Conservation (phyloP, 2,329 filamentous ascomycete species). For the Microascus cirrosus region DNA sequence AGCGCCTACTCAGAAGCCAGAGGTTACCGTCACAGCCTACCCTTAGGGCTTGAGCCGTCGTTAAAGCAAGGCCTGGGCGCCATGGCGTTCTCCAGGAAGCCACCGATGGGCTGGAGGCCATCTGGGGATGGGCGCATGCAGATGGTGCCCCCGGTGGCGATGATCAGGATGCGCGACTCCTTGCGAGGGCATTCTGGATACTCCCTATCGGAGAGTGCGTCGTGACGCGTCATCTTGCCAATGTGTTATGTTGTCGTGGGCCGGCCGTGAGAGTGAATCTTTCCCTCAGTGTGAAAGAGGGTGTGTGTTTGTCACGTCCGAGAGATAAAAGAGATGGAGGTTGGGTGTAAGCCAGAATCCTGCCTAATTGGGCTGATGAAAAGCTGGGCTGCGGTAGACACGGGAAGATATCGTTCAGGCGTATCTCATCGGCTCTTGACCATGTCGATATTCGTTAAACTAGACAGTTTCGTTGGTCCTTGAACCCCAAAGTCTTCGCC, state of each 20-base stretch:
- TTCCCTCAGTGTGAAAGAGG: too few relatives aligned
- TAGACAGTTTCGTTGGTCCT: background rate
- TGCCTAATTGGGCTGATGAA: background rate
- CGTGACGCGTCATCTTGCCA: background rate
- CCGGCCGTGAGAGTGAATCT: too few relatives aligned
- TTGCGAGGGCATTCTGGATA: constrained; percentile 21
- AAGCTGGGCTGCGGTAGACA: background rate
- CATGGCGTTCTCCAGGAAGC: constrained; percentile 75
- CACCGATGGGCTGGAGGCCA: constrained; percentile 68
- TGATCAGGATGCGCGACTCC: constrained; percentile 75
- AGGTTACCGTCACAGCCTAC: constrained; percentile 8
- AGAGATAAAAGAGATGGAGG: background rate
- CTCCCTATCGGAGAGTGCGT: constrained; percentile 3
- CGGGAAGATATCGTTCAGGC: background rate
- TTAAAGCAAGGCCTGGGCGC: constrained; percentile 78
- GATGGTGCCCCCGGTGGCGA: constrained; percentile 84
- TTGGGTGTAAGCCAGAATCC: background rate
- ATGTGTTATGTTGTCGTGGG: background rate
- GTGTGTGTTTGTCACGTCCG: background rate
- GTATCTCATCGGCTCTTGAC: background rate
- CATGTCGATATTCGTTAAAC: background rate
- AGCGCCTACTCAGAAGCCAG: background rate
- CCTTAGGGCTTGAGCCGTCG: constrained; percentile 34
- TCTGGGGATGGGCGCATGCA: constrained; percentile 79
- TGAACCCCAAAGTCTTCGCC: background rate